Percentiles rank a stretch among this genome's conserved stretches.
Conservation (phyloP, 805 yeast genomes). For the Sugiyamaella qingdaonensis region DNA sequence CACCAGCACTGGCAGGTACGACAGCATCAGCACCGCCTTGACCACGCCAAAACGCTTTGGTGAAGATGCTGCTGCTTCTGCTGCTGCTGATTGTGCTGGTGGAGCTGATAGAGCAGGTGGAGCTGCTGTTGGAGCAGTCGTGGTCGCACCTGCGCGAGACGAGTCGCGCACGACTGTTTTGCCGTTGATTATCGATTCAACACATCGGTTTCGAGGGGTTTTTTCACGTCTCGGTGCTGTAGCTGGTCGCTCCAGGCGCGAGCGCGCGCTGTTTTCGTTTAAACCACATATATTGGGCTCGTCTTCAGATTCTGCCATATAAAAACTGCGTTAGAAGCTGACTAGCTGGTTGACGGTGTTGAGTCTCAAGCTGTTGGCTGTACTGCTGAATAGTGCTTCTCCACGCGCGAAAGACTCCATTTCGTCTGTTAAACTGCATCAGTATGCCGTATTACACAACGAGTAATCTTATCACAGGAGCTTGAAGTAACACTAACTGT, state of each 20-base stretch:
- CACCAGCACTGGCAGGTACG: constrained; percentile 15
- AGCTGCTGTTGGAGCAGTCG: background rate
- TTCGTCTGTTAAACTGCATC: no score
- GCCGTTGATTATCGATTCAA: background rate
- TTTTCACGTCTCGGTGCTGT: background rate
- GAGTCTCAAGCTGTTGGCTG: no score
- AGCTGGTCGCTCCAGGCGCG: background rate
- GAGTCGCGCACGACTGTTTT: background rate
- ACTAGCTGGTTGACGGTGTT: no score
- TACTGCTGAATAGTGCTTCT: no score
- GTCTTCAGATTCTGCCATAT: constrained; percentile 18
- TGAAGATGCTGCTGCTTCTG: background rate
- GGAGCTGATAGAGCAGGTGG: background rate
- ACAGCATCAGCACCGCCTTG: constrained; percentile 13
- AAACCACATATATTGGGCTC: constrained; percentile 19
- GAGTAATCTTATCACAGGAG: no score
- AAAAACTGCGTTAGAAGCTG: constrained; percentile 1
- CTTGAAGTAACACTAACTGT: no score
- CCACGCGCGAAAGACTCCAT: no score
- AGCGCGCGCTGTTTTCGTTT: background rate
- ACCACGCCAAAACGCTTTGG: constrained; percentile 5
- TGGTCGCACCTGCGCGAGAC: background rate
- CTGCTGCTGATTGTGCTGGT: background rate
- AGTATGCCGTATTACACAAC: no score
- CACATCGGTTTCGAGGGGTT: background rate